Evolutionary conservation across 345 rosid species (phyloP).

Genomic region (Dovyalis caffra): DNA sequence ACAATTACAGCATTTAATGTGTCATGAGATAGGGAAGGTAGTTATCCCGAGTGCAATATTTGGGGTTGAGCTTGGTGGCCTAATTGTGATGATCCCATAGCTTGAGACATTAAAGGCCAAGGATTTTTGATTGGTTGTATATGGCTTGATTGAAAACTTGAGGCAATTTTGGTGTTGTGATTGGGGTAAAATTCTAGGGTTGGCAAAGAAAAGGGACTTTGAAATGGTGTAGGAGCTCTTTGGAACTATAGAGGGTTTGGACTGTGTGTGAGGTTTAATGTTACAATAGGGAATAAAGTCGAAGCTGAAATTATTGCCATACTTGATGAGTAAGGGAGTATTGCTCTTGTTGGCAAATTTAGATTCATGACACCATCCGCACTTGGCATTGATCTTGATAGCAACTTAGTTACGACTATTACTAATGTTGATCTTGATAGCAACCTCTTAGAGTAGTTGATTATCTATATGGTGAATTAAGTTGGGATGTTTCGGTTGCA

Average conservation of each 20-base stretch:
- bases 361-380: conserved; percentile 85
- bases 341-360: conserved; percentile 77
- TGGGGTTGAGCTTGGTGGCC: conserved; percentile 34
- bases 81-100: conserved; percentile 36
- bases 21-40: conserved; percentile 36
- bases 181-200: conserved; percentile 29
- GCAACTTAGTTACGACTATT: conserved; percentile 81
- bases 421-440: conserved; percentile 81
- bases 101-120: conserved; percentile 80
- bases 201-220: conserved; percentile 41
- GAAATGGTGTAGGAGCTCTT: conserved; percentile 41
- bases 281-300: conserved; percentile 90
- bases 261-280: conserved; percentile 81
- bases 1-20: conserved; percentile 71
- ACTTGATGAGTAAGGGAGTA: conserved; percentile 80
- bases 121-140: conserved; percentile 82
- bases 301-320: conserved; percentile 98
- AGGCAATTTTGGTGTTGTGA: conserved; percentile 39
- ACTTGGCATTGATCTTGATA: conserved; percentile 92
- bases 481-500: no score
- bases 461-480: no score
- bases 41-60: conserved; percentile 15
- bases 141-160: conserved; percentile 67
- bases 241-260: conserved; percentile 60
- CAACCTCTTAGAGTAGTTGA: no score